Evolutionary conservation across 495 filamentous ascomycete species (phyloP).

Genomic region (Xylona heveae): DNA sequence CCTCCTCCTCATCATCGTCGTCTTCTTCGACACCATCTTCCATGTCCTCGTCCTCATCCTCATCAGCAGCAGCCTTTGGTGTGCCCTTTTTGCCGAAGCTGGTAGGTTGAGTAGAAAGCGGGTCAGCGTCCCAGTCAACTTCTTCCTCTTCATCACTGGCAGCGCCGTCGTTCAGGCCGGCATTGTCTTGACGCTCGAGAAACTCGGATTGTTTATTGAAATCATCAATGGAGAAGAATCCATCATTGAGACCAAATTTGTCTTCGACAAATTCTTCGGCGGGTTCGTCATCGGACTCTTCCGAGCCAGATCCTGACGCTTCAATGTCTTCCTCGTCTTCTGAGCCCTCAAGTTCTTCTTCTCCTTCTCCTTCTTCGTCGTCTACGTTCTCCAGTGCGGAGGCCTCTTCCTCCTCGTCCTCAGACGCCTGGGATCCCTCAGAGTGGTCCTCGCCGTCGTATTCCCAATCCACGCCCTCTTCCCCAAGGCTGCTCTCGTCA

Average conservation of each 20-base stretch:
- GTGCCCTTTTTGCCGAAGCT: constrained; percentile 2
- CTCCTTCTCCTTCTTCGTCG: constrained; percentile 32
- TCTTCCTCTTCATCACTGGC: constrained; percentile 62
- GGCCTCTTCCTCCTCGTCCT: constrained; percentile 12
- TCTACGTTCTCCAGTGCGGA: constrained; percentile 27
- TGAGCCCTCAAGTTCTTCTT: constrained; percentile 13
- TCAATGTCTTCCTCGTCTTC: constrained; percentile 24
- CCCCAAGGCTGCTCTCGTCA: constrained; percentile 19
- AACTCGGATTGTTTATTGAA: constrained; percentile 87
- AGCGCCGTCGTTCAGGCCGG: constrained; percentile 34
- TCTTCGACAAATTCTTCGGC: constrained; percentile 23
- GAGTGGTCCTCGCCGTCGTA: constrained; percentile 14
- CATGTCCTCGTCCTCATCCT: constrained; percentile 10
- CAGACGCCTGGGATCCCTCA: constrained; percentile 14
- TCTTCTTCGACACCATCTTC: constrained; percentile 13
- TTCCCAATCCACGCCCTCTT: constrained; percentile 19
- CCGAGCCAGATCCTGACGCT: constrained; percentile 9
- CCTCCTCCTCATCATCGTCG: constrained; percentile 40
- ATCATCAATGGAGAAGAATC: constrained; percentile 93
- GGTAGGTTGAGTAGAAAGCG: constrained; percentile 16
- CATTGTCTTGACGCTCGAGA: constrained; percentile 61
- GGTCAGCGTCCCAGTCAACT: constrained; percentile 66
- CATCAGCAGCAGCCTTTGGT: neutral
- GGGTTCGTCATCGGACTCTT: constrained; percentile 10
- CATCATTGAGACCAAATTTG: constrained; percentile 61